phyloP scores from a whole-genome alignment of 2,329 filamentous ascomycete species.

The Pseudogymnoascus sp. region DNA sequence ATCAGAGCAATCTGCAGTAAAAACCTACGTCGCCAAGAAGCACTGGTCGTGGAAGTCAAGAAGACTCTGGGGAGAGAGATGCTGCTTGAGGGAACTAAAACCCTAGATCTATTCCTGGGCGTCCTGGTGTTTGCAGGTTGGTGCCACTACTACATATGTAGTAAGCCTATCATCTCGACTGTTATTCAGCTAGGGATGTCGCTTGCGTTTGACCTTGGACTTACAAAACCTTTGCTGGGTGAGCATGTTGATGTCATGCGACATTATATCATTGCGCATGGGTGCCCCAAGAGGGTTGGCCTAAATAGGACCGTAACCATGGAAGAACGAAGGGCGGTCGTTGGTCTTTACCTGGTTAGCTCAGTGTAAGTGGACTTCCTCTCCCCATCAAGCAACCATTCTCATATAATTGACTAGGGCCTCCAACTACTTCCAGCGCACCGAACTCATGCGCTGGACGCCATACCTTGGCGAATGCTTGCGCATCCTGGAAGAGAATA shows the following conservation, averaged over 20 bases:
- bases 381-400: not conserved
- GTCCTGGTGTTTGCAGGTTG: not conserved
- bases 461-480: constrained; percentile 13
- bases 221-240: not conserved
- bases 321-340: constrained; percentile 12
- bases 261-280: not conserved
- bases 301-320: not conserved
- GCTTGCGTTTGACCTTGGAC: not conserved
- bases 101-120: not conserved
- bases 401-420: not conserved
- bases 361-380: constrained; percentile 9
- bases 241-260: not conserved
- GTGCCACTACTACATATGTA: not conserved
- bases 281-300: not conserved
- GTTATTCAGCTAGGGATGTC: constrained; percentile 1
- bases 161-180: not conserved
- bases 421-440: constrained; percentile 12
- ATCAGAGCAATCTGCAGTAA: not conserved
- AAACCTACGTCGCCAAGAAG: not conserved
- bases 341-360: constrained; percentile 10
- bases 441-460: constrained; percentile 13
- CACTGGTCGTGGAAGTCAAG: not conserved
- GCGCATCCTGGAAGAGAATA: not conserved
- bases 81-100: not conserved
- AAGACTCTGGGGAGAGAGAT: not conserved